Conservation (phyloP, 495 filamentous ascomycete species). For the Aspergillus carlsbadensis region DNA sequence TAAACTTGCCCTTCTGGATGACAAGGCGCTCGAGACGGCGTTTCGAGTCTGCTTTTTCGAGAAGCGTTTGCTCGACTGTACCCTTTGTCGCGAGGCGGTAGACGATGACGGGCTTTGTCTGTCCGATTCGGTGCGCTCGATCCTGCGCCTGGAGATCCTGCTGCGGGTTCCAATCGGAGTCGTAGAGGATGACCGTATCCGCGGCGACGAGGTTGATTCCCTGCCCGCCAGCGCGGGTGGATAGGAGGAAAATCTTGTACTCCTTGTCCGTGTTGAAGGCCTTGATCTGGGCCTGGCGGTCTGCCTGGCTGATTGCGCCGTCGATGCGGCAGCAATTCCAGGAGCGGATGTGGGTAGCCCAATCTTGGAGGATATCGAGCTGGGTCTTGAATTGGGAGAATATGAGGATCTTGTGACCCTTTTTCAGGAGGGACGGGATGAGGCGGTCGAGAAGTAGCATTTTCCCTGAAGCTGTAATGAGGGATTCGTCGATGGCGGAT, state of each 20-base stretch:
- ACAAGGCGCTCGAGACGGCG: conserved; percentile 92
- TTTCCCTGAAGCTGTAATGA: conserved; percentile 87
- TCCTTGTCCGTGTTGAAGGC: conserved; percentile 74
- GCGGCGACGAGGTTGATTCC: conserved; percentile 84
- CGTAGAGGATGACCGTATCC: conserved; percentile 73
- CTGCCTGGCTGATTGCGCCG: conserved; percentile 76
- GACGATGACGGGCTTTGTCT: conserved; percentile 88
- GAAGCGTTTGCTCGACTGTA: conserved; percentile 85
- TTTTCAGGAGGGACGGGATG: conserved; percentile 69
- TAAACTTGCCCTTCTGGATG: conserved; percentile 84
- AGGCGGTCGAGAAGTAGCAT: conserved; percentile 92
- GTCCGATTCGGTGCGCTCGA: conserved; percentile 90
- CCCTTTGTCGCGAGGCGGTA: conserved; percentile 92
- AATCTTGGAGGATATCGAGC: conserved; percentile 87
- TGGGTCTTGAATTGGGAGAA: conserved; percentile 97
- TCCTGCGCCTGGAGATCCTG: conserved; percentile 97
- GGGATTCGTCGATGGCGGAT: conserved; percentile 63
- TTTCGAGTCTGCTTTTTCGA: conserved; percentile 89
- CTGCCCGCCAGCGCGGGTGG: conserved; percentile 88
- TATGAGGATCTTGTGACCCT: conserved; percentile 87
- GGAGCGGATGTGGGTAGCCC: conserved; percentile 65
- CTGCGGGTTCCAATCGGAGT: conserved; percentile 96
- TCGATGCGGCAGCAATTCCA: conserved; percentile 92
- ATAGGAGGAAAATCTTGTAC: conserved; percentile 80
- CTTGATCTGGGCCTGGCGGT: conserved; percentile 79